These are phyloP conservation scores for Populus tomentosa DNA, from an alignment of 441 rosid species.

Conservation along the genomic window DNA sequence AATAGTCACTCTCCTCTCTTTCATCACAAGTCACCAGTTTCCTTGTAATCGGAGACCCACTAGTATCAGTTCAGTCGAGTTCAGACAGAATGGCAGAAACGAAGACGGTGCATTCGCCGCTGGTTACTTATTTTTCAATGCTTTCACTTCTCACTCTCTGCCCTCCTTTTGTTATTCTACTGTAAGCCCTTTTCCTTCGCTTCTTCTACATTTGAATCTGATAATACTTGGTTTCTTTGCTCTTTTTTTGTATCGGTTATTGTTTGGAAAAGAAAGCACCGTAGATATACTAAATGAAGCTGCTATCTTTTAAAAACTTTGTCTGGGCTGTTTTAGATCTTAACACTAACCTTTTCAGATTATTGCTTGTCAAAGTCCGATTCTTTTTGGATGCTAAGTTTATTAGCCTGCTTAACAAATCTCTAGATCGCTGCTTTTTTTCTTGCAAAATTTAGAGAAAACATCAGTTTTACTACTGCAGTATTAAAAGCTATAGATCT, in stretches of 20 bases:
- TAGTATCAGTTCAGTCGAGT: neutral
- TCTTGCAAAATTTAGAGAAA: too few species aligned
- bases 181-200: conserved; percentile 39
- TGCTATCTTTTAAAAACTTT: neutral
- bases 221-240: neutral
- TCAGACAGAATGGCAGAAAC: conserved; percentile 36
- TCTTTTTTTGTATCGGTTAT: neutral
- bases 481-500: neutral
- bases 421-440: neutral
- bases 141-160: conserved; percentile 71
- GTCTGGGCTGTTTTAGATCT: conserved; percentile 7
- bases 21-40: neutral
- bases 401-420: neutral
- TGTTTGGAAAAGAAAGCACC: neutral
- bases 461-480: neutral
- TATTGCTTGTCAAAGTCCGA: neutral
- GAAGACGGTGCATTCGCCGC: conserved; percentile 74
- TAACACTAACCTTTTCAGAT: neutral
- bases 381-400: neutral
- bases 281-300: neutral
- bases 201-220: neutral
- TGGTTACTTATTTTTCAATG: conserved; percentile 76
- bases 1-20: neutral
- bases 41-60: neutral
- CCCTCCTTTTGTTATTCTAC: conserved; percentile 89